Conservation (phyloP, 176 grass and related monocot genomes). For the Triticum monococcum region DNA sequence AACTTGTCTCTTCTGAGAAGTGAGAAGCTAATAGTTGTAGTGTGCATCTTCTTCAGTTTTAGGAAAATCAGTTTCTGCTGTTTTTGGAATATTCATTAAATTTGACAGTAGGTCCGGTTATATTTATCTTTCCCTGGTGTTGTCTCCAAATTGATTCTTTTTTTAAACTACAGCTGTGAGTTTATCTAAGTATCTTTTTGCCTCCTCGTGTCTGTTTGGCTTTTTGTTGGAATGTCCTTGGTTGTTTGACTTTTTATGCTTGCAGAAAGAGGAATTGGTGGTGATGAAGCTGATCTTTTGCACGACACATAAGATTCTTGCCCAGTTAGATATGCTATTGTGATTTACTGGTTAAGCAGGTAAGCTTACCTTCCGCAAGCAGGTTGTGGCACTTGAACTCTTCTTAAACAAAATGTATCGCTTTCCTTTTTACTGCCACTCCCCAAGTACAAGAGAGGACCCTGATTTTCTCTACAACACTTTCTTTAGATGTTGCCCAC, state of each 20-base stretch:
- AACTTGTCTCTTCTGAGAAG: no score
- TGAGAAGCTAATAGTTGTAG: background rate
- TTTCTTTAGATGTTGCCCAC: no score
- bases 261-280: background rate
- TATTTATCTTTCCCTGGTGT: background rate
- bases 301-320: background rate
- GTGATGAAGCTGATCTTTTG: background rate
- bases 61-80: background rate
- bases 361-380: background rate
- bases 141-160: background rate
- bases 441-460: background rate
- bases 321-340: background rate
- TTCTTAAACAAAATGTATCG: background rate
- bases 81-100: no score
- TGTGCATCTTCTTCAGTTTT: background rate
- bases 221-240: background rate
- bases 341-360: background rate
- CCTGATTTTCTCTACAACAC: no score
- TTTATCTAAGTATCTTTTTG: background rate
- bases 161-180: background rate
- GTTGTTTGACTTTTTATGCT: background rate
- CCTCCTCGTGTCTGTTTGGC: background rate
- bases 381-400: background rate
- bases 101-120: background rate
- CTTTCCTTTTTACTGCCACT: background rate